A percentile compares a stretch with the other conserved stretches of the same genome.
phyloP scores from a whole-genome alignment of 108 stramenopile species.

The Cylindrotheca closterium region DNA sequence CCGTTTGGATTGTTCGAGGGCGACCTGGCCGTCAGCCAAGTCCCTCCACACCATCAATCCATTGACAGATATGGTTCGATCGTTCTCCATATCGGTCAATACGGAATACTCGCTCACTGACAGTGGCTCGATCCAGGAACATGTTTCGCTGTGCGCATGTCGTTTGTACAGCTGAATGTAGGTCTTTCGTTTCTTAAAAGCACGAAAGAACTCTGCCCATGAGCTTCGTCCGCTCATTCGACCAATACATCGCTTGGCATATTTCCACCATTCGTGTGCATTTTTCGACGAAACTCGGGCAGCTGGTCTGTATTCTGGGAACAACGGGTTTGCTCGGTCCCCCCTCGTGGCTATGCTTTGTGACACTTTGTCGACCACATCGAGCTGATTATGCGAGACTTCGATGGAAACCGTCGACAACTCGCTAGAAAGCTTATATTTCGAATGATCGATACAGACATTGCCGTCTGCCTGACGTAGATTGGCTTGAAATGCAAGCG shows the following conservation, averaged over 20 bases:
- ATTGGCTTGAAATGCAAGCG: conserved; percentile 72
- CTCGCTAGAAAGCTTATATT: conserved; percentile 69
- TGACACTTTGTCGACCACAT: conserved; percentile 40
- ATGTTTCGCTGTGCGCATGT: conserved; percentile 36
- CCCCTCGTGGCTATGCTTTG: too few species aligned
- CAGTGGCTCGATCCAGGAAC: conserved; percentile 63
- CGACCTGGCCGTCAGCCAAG: conserved; percentile 74
- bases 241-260: conserved; percentile 76
- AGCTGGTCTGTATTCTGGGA: conserved; percentile 82
- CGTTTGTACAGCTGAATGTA: conserved; percentile 83
- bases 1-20: conserved; percentile 58
- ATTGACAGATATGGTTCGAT: conserved; percentile 66
- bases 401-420: conserved; percentile 57
- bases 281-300: conserved; percentile 5
- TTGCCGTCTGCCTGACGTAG: conserved; percentile 66
- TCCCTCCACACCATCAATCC: conserved; percentile 86
- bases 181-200: conserved; percentile 64
- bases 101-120: conserved; percentile 34
- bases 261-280: conserved; percentile 69
- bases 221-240: conserved; percentile 63
- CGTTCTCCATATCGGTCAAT: conserved; percentile 58
- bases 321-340: conserved; percentile 44
- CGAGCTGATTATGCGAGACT: conserved; percentile 63
- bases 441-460: conserved; percentile 67
- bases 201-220: conserved; percentile 72